Percentiles rank a stretch among this genome's conserved stretches.
Conservation (phyloP, 73 alveolate genomes). For the Effrenium voratum region DNA sequence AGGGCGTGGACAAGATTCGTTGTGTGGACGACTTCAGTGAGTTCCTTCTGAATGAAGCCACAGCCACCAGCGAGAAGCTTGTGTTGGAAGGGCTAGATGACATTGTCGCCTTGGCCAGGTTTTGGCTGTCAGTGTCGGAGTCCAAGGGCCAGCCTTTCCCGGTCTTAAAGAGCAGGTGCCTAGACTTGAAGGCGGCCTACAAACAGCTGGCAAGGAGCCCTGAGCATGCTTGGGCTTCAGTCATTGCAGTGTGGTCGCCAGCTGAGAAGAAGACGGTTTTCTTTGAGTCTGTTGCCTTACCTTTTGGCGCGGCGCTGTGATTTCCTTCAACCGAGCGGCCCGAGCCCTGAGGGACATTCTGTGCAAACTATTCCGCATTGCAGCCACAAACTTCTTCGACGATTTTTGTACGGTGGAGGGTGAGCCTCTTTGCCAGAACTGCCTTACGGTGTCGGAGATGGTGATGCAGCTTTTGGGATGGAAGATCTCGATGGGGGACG, state of each 20-base stretch:
- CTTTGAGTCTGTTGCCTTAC: not conserved
- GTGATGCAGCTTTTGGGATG: not conserved
- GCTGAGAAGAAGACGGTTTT: not conserved
- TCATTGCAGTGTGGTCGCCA: not conserved
- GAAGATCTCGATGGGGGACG: not conserved
- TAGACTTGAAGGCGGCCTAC: not conserved
- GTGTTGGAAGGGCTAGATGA: not conserved
- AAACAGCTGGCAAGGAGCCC: not conserved
- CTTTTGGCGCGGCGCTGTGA: conserved; percentile 1
- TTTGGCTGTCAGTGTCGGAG: too few relatives aligned
- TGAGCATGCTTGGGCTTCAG: not conserved
- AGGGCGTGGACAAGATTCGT: not conserved
- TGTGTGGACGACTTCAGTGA: not conserved
- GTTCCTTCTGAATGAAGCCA: not conserved
- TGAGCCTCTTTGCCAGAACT: not conserved
- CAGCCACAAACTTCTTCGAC: not conserved
- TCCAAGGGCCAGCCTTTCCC: too few relatives aligned
- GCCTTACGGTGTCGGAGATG: not conserved
- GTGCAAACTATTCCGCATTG: not conserved
- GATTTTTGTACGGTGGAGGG: not conserved
- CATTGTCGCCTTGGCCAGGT: not conserved
- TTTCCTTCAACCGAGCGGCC: not conserved
- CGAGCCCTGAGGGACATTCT: not conserved
- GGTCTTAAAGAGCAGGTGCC: not conserved
- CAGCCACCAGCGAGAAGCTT: not conserved